Percentiles rank a stretch among this genome's conserved stretches.
phyloP scores from a whole-genome alignment of 1,139 yeast species.

The Diutina rugosa region DNA sequence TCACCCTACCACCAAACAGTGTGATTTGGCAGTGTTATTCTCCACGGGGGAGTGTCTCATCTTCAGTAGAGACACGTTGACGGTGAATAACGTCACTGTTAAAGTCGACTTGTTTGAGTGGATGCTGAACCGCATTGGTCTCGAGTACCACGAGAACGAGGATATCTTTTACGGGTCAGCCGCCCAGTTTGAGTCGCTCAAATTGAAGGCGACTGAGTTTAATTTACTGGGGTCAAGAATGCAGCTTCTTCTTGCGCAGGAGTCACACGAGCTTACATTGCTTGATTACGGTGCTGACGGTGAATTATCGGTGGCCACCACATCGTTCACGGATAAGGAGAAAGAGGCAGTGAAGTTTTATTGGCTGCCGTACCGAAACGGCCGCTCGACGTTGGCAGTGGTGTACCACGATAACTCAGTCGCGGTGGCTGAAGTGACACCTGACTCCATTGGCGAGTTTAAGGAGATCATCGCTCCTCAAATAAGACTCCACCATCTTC shows the following conservation, averaged over 20 bases:
- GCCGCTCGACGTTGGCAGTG: not conserved
- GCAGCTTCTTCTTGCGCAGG: not conserved
- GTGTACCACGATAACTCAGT: not conserved
- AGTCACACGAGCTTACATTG: not conserved
- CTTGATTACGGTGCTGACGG: not conserved
- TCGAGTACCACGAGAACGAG: not conserved
- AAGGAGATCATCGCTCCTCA: not conserved
- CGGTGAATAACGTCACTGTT: not conserved
- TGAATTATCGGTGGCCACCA: not conserved
- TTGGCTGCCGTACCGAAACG: not conserved
- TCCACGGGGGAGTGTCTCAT: not conserved
- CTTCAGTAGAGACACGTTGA: not conserved
- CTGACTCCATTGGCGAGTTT: not conserved
- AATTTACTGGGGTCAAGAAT: not conserved
- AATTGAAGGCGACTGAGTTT: not conserved
- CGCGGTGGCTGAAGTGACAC: not conserved
- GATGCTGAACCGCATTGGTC: not conserved
- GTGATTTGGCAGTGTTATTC: not conserved
- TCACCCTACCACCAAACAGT: not conserved
- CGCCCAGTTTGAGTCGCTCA: not conserved
- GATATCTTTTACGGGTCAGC: not conserved
- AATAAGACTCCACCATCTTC: not conserved
- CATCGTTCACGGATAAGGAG: not conserved
- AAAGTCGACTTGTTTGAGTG: not conserved
- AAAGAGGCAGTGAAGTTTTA: not conserved